A percentile compares a stretch with the other conserved stretches of the same genome.
These are phyloP conservation scores for Yamagishiella unicocca DNA, from an alignment of 139 green algal species.

Conservation along the genomic window DNA sequence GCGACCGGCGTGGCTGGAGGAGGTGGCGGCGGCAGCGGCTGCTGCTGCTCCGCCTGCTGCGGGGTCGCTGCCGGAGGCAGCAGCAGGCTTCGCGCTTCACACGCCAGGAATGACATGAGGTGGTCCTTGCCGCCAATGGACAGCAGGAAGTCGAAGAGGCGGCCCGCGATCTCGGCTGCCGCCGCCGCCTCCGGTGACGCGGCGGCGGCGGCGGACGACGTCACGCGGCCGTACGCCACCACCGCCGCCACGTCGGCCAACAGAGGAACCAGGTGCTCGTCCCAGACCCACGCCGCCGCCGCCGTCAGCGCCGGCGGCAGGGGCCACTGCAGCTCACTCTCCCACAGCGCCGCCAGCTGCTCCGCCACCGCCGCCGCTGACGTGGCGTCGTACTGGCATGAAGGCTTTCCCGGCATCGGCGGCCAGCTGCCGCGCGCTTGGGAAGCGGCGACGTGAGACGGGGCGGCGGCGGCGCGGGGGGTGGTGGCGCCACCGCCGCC, in stretches of 20 bases:
- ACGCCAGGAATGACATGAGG: background rate
- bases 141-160: background rate
- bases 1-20: too few relatives aligned
- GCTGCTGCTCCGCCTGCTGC: background rate
- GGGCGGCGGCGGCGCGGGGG: background rate
- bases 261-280: conserved; percentile 3
- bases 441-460: background rate
- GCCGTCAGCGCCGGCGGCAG: conserved; percentile 2
- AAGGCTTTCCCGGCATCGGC: background rate
- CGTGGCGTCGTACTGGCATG: background rate
- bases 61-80: background rate
- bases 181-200: background rate
- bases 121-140: background rate
- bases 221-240: background rate
- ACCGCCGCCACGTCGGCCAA: conserved; percentile 4
- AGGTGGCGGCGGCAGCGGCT: background rate
- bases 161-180: background rate
- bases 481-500: background rate
- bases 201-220: background rate
- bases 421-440: background rate
- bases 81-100: background rate
- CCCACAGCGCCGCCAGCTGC: background rate
- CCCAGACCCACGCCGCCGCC: background rate
- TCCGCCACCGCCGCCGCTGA: background rate
- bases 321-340: too few relatives aligned